These are phyloP conservation scores for Haplosporangium sp. DNA, from an alignment of 371 early-diverging fungal species.

Conservation along the genomic window DNA sequence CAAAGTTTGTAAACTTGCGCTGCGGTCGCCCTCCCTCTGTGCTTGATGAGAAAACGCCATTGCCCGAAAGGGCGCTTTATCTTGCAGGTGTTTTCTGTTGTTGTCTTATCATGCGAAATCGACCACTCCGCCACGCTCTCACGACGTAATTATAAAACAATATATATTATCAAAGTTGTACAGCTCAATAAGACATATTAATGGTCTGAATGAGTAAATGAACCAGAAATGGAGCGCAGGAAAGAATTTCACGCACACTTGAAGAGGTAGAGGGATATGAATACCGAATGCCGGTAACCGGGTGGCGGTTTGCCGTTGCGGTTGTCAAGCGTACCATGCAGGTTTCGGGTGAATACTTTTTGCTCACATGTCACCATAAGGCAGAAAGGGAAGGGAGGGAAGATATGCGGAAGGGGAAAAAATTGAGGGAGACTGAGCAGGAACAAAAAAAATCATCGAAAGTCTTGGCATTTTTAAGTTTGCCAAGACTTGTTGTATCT, in stretches of 20 bases:
- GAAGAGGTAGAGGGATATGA: too few relatives aligned
- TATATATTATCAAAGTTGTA: too few relatives aligned
- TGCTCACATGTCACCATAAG: neutral
- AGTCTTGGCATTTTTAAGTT: conserved; percentile 45
- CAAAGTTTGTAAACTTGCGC: too few relatives aligned
- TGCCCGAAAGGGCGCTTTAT: conserved; percentile 26
- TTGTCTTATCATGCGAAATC: neutral
- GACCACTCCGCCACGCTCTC: neutral
- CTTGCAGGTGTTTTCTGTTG: neutral
- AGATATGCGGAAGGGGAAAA: neutral
- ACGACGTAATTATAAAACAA: neutral
- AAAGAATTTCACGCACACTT: too few relatives aligned
- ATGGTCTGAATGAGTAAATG: too few relatives aligned
- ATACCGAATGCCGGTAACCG: neutral
- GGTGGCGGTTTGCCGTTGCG: neutral
- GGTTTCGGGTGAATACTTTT: neutral
- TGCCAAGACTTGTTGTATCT: conserved; percentile 28
- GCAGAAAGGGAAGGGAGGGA: neutral
- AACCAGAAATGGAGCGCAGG: too few relatives aligned
- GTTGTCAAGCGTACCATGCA: neutral
- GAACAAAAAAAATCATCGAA: conserved; percentile 21
- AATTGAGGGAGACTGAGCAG: neutral
- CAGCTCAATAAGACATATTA: too few relatives aligned
- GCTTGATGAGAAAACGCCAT: conserved; percentile 9
- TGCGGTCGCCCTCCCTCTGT: neutral